Evolutionary conservation across 495 filamentous ascomycete genomes (phyloP).

Genomic region (Cryomyces antarcticus): DNA sequence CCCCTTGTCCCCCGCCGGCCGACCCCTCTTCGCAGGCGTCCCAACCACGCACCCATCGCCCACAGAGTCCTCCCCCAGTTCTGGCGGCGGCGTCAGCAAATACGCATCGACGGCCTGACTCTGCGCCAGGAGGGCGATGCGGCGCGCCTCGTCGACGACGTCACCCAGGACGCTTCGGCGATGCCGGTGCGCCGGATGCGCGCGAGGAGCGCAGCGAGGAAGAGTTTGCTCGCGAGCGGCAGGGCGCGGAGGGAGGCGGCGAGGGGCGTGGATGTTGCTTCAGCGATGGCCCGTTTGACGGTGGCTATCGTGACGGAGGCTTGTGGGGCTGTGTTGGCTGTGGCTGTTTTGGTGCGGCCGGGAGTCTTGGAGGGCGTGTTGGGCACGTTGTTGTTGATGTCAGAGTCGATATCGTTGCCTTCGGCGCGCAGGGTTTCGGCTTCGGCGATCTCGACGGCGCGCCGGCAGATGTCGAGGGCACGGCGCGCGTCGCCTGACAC

Average conservation of each 20-base stretch:
- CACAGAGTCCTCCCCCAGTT: neutral
- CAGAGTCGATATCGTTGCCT: constrained; percentile 10
- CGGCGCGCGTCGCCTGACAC: constrained; percentile 87
- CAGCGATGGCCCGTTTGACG: constrained; percentile 81
- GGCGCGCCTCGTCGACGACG: constrained; percentile 71
- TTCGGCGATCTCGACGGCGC: constrained; percentile 91
- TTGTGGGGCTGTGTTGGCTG: neutral
- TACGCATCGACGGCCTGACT: constrained; percentile 14
- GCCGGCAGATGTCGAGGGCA: constrained; percentile 84
- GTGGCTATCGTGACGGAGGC: constrained; percentile 50
- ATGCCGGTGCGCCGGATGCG: constrained; percentile 67
- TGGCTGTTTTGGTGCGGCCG: constrained; percentile 7
- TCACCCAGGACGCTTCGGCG: constrained; percentile 79
- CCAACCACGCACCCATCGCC: neutral
- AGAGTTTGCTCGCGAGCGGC: constrained; percentile 62
- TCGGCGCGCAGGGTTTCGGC: constrained; percentile 24
- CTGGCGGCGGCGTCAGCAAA: constrained; percentile 6
- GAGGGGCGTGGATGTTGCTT: constrained; percentile 80
- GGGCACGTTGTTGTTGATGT: constrained; percentile 15
- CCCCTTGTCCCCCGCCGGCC: constrained; percentile 6
- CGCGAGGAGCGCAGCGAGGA: constrained; percentile 61
- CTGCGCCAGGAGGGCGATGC: constrained; percentile 44
- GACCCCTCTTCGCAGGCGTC: constrained; percentile 16
- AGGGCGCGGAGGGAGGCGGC: constrained; percentile 70
- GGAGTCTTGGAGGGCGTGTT: constrained; percentile 24